Percentiles rank a stretch among this genome's conserved stretches.
phyloP scores from a whole-genome alignment of 768 basidiomycete species.

The Collybia nuda region DNA sequence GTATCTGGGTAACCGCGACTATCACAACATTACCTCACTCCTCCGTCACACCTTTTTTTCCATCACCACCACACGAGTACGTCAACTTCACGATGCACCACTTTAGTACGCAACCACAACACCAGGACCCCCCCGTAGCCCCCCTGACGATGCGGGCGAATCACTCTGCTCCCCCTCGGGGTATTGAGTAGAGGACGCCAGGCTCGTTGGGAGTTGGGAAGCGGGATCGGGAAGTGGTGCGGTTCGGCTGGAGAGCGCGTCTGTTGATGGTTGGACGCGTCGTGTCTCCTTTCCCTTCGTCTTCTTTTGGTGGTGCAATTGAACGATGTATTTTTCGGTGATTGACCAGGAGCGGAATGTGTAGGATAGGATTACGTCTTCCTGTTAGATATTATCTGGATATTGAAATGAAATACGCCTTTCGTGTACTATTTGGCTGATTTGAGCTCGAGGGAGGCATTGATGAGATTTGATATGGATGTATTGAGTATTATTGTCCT shows the following conservation, averaged over 20 bases:
- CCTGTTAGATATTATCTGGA: too few species aligned
- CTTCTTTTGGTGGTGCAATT: too few species aligned
- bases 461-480: too few species aligned
- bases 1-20: background rate
- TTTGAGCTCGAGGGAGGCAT: too few species aligned
- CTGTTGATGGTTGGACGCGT: background rate
- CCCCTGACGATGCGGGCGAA: background rate
- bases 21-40: background rate
- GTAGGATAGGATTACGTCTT: too few species aligned
- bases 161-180: slow-evolving; percentile 3
- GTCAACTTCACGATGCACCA: background rate
- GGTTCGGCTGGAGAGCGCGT: background rate
- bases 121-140: background rate
- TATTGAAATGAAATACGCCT: too few species aligned
- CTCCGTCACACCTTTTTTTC: background rate
- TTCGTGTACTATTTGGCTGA: too few species aligned
- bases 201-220: background rate
- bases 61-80: background rate
- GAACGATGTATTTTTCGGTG: too few species aligned
- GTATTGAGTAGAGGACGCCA: slow-evolving; percentile 1
- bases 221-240: background rate
- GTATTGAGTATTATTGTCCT: too few species aligned
- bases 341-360: too few species aligned
- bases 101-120: background rate
- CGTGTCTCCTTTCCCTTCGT: too few species aligned